Conservation (phyloP, 2,329 filamentous ascomycete genomes). For the Emergomyces orientalis region DNA sequence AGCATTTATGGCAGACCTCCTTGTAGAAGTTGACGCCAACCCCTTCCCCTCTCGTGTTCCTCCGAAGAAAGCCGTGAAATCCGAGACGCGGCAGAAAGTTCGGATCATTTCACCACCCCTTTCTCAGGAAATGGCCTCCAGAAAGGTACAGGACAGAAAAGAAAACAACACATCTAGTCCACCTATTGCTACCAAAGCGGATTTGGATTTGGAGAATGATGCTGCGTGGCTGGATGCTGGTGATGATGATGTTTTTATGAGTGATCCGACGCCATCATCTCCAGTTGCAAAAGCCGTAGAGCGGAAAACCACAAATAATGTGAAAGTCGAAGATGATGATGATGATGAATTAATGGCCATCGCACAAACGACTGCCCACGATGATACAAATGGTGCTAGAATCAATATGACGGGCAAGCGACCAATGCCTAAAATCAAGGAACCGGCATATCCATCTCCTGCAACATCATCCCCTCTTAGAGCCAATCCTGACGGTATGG, state of each 20-base stretch:
- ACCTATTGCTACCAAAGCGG: slow-evolving; percentile 15
- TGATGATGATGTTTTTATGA: slow-evolving; percentile 72
- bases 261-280: slow-evolving; percentile 77
- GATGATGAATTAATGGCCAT: slow-evolving; percentile 79
- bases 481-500: slow-evolving; percentile 51
- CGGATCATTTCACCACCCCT: slow-evolving; percentile 70
- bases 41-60: slow-evolving; percentile 47
- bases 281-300: slow-evolving; percentile 70
- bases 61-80: slow-evolving; percentile 58
- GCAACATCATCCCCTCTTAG: slow-evolving; percentile 66
- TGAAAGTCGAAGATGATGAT: slow-evolving; percentile 58
- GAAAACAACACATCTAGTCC: slow-evolving; percentile 11
- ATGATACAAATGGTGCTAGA: slow-evolving; percentile 54
- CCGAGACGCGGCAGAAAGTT: slow-evolving; percentile 66
- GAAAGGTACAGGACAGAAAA: slow-evolving; percentile 39
- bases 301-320: slow-evolving; percentile 50
- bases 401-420: slow-evolving; percentile 80
- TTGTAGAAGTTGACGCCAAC: slow-evolving; percentile 82
- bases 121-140: slow-evolving; percentile 45
- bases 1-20: slow-evolving; percentile 72
- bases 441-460: slow-evolving; percentile 60
- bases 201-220: slow-evolving; percentile 42
- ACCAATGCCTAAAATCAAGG: slow-evolving; percentile 64
- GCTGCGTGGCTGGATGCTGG: slow-evolving; percentile 47
- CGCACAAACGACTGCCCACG: slow-evolving; percentile 59